Conservation (phyloP, 208 protist genomes). For the Blechomonas ayalai region DNA sequence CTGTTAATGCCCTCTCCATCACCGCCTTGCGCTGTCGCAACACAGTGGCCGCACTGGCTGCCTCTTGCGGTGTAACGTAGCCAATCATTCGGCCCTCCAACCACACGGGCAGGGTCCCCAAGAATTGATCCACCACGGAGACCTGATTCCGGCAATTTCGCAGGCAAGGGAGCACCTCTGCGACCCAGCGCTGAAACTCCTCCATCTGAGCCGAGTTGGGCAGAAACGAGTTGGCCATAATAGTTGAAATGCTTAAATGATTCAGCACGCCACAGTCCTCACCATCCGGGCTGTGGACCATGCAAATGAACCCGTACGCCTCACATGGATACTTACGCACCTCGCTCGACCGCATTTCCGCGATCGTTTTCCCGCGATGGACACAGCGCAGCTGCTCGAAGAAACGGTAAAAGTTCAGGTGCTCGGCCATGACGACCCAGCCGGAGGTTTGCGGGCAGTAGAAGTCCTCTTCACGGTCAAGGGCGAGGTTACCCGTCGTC, state of each 20-base stretch:
- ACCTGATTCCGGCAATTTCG: slow-evolving; percentile 19
- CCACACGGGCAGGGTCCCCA: slow-evolving; percentile 82
- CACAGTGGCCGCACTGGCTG: slow-evolving; percentile 19
- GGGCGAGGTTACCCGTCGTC: slow-evolving; percentile 67
- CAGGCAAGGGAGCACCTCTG: slow-evolving; percentile 32
- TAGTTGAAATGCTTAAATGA: slow-evolving; percentile 93
- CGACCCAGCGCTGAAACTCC: slow-evolving; percentile 33
- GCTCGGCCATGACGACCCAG: slow-evolving; percentile 97
- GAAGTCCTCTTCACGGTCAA: slow-evolving; percentile 82
- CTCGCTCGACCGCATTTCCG: slow-evolving; percentile 96
- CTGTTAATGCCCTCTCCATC: slow-evolving; percentile 28
- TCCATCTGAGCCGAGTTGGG: slow-evolving; percentile 6
- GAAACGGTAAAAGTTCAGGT: slow-evolving; percentile 99
- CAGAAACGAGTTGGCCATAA: slow-evolving; percentile 47
- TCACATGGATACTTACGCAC: slow-evolving; percentile 99
- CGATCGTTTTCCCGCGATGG: slow-evolving; percentile 98
- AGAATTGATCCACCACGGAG: slow-evolving; percentile 37
- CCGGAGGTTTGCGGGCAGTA: slow-evolving; percentile 89
- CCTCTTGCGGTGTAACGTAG: slow-evolving; percentile 58
- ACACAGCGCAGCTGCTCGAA: slow-evolving; percentile 98
- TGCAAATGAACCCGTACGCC: slow-evolving; percentile 99
- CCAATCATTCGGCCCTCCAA: slow-evolving; percentile 90
- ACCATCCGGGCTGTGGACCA: slow-evolving; percentile 99
- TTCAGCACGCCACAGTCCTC: slow-evolving; percentile 99
- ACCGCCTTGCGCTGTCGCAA: slow-evolving; percentile 53